phyloP scores from a whole-genome alignment of 179 eudicot species.

The Nepenthes alata region DNA sequence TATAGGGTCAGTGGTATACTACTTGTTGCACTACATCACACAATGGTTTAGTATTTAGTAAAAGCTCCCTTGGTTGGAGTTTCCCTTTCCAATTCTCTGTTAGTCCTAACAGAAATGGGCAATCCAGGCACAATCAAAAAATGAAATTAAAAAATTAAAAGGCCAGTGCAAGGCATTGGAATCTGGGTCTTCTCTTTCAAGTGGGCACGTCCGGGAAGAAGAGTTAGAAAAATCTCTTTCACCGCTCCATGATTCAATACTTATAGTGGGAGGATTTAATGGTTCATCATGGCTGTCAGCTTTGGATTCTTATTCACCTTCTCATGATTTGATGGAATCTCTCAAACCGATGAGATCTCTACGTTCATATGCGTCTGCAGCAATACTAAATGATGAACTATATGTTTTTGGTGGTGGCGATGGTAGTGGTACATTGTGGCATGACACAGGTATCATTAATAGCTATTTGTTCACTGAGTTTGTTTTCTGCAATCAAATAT shows the following conservation, averaged over 20 bases:
- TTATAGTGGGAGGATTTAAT: constrained; percentile 76
- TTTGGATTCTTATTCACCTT: constrained; percentile 49
- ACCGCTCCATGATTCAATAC: constrained; percentile 30
- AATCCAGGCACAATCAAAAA: constrained; percentile 42
- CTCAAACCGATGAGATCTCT: constrained; percentile 49
- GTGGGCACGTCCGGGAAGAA: constrained; percentile 14
- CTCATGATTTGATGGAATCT: constrained; percentile 32
- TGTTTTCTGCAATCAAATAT: neutral
- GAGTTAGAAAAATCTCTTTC: constrained; percentile 12
- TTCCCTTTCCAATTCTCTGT: neutral
- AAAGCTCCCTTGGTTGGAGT: neutral
- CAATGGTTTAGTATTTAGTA: neutral
- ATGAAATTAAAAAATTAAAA: constrained; percentile 34
- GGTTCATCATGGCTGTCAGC: constrained; percentile 53
- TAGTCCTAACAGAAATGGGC: neutral
- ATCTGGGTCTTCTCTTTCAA: constrained; percentile 16
- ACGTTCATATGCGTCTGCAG: constrained; percentile 60
- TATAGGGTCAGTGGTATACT: too few relatives aligned
- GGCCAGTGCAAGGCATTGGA: constrained; percentile 15
- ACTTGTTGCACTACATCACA: neutral
- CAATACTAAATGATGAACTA: constrained; percentile 37
- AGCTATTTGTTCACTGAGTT: neutral
- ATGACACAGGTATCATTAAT: constrained; percentile 55
- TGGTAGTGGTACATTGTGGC: constrained; percentile 46
- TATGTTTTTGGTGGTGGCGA: constrained; percentile 63